phyloP scores from a whole-genome alignment of 345 rosid genomes.

The Eucalyptus tenuipes region DNA sequence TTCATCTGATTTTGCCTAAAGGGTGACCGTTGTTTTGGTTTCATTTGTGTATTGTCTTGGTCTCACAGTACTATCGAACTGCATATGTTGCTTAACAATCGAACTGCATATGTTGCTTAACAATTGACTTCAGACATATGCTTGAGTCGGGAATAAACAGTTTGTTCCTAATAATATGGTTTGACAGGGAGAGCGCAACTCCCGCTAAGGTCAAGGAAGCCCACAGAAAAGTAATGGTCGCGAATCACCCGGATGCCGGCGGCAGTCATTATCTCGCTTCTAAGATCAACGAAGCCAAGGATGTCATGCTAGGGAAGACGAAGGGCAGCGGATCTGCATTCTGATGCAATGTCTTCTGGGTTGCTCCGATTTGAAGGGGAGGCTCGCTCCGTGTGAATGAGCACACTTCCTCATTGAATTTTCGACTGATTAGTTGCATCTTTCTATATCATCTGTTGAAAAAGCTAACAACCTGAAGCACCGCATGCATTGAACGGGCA shows the following conservation, averaged over 20 bases:
- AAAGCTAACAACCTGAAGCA: background rate
- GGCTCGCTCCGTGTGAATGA: background rate
- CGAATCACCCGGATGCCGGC: slow-evolving; percentile 90
- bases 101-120: background rate
- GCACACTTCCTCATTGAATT: background rate
- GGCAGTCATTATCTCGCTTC: slow-evolving; percentile 91
- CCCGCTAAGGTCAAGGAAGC: slow-evolving; percentile 79
- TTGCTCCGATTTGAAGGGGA: background rate
- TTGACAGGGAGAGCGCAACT: slow-evolving; percentile 50
- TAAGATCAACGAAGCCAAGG: slow-evolving; percentile 89
- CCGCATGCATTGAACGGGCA: background rate
- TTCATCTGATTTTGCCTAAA: background rate
- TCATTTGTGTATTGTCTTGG: background rate
- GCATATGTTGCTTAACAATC: background rate
- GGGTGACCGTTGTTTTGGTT: background rate
- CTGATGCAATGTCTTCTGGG: background rate
- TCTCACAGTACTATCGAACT: background rate
- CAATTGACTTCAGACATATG: background rate
- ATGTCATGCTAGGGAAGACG: slow-evolving; percentile 69
- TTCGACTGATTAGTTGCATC: background rate
- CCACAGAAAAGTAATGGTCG: slow-evolving; percentile 83
- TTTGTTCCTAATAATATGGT: background rate
- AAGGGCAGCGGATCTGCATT: slow-evolving; percentile 61
- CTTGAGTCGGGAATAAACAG: background rate
- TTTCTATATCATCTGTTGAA: background rate